Evolutionary conservation across 352 stramenopile genomes (phyloP).

Genomic region (Phytopythium ostracodes): DNA sequence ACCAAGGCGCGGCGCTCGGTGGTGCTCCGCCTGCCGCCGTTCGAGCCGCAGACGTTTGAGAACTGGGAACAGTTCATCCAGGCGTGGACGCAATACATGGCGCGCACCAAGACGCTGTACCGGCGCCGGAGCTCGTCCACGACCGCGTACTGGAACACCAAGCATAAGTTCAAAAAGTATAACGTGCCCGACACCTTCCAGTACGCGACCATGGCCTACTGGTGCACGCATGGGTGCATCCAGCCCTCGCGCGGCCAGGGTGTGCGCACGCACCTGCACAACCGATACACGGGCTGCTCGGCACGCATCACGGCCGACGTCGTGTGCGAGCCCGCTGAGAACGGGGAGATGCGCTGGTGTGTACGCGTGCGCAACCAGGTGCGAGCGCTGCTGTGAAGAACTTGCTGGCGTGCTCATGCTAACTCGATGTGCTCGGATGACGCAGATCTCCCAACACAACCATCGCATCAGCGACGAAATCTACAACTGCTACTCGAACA

Average conservation of each 20-base stretch:
- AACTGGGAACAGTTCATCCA: slow-evolving; percentile 66
- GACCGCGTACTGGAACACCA: slow-evolving; percentile 69
- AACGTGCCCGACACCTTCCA: slow-evolving; percentile 66
- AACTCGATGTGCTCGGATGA: neutral
- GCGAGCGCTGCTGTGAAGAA: neutral
- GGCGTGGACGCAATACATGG: slow-evolving; percentile 66
- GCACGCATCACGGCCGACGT: slow-evolving; percentile 72
- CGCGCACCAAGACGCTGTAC: slow-evolving; percentile 71
- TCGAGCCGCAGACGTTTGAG: slow-evolving; percentile 52
- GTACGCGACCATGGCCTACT: slow-evolving; percentile 84
- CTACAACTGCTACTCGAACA: slow-evolving; percentile 75
- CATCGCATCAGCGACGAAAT: slow-evolving; percentile 76
- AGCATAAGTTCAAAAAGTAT: slow-evolving; percentile 70
- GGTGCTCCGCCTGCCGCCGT: slow-evolving; percentile 35
- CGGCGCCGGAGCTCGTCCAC: slow-evolving; percentile 68
- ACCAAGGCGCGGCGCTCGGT: slow-evolving; percentile 41
- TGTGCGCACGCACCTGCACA: slow-evolving; percentile 72
- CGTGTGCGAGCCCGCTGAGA: slow-evolving; percentile 52
- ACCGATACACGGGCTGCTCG: slow-evolving; percentile 74
- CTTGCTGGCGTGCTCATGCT: neutral
- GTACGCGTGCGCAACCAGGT: slow-evolving; percentile 78
- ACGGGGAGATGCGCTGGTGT: slow-evolving; percentile 47
- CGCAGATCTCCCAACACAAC: slow-evolving; percentile 73
- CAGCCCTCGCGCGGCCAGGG: slow-evolving; percentile 66
- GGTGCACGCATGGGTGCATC: slow-evolving; percentile 81